Evolutionary conservation across 1,139 yeast genomes (phyloP).

Genomic region (Saccharomyces pastorianus): DNA sequence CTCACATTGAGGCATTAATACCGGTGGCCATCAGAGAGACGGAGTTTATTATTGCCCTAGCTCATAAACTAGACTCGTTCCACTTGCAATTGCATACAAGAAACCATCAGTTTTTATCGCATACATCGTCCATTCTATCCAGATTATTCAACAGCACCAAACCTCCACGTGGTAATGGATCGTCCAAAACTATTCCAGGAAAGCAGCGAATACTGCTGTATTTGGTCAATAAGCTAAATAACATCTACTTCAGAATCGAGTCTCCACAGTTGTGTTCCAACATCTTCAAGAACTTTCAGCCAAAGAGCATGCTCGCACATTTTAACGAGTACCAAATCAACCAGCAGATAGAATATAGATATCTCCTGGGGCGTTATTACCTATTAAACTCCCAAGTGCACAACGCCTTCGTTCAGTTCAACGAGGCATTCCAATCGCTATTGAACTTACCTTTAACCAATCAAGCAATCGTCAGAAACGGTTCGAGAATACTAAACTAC

Average conservation of each 20-base stretch:
- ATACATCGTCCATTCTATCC: slow-evolving; percentile 26
- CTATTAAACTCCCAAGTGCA: slow-evolving; percentile 25
- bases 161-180: slow-evolving; percentile 15
- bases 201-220: slow-evolving; percentile 27
- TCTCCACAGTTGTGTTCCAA: slow-evolving; percentile 32
- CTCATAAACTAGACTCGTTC: slow-evolving; percentile 20
- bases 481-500: slow-evolving; percentile 20
- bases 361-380: slow-evolving; percentile 28
- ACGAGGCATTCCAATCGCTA: slow-evolving; percentile 19
- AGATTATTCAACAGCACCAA: slow-evolving; percentile 30
- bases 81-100: slow-evolving; percentile 17
- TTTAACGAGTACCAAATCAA: slow-evolving; percentile 22
- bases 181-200: slow-evolving; percentile 13
- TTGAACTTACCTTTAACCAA: slow-evolving; percentile 5
- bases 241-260: slow-evolving; percentile 27
- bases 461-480: slow-evolving; percentile 14
- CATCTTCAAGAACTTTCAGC: slow-evolving; percentile 30
- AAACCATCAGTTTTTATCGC: slow-evolving; percentile 25
- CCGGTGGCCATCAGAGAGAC: slow-evolving; percentile 18
- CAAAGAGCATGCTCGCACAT: slow-evolving; percentile 24
- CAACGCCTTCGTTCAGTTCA: slow-evolving; percentile 28
- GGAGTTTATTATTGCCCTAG: slow-evolving; percentile 24
- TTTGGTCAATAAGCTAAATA: slow-evolving; percentile 28
- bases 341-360: slow-evolving; percentile 29
- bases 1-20: slow-evolving; percentile 22